Base-by-base conservation (phyloP, 768 basidiomycete genomes). In the Mycena galericulata region DNA sequence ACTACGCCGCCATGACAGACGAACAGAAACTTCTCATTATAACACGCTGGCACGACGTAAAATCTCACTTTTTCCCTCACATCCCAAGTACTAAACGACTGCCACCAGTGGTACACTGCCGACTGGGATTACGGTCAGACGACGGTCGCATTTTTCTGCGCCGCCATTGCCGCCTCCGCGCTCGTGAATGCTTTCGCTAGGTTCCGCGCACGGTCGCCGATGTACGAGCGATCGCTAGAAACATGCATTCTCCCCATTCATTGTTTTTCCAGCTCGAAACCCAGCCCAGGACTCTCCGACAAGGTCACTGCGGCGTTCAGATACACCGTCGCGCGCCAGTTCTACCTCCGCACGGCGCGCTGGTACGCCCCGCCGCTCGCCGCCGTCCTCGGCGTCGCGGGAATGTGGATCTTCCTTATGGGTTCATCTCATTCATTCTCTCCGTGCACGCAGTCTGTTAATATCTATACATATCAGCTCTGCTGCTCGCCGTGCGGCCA, bases 121-220 rank as follows among this genome's bases (percentile, higher is more conserved):
- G 79, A 80, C 66, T 77, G 75, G 77, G 78, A 79, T 61, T 80
- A 79, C 50, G 78, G 62, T 0, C 71, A 70, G 32, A 73, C 78
- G 20, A 78, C 76, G 5, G 59, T 78, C 32, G 73, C 73, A 50
- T 78, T 79, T 51, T 76, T 80, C 67, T 78, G 77, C 57, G 74
- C 73, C 29, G 73, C 66, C 15, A 77, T 79, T 34, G 63, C 63
- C 17, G 54, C 65, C 4, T 58, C 68, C 15, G 40, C 69, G 29
- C 26, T 76, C 38, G 15, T 71, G 49, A 73, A 71, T 24, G 20
- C 54, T 8, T 49, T 60, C 3, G 51, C 62, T 10, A 38, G 61
- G 29, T 15, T 73, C 26, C 72, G 72, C 10, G 59, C 65, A 14
- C 60, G 72, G 17, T 45, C 65, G 18, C 20, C 30, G 26, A 54